Base-by-base conservation (phyloP, 257 asterid species). In the Lycium ferocissimum region DNA sequence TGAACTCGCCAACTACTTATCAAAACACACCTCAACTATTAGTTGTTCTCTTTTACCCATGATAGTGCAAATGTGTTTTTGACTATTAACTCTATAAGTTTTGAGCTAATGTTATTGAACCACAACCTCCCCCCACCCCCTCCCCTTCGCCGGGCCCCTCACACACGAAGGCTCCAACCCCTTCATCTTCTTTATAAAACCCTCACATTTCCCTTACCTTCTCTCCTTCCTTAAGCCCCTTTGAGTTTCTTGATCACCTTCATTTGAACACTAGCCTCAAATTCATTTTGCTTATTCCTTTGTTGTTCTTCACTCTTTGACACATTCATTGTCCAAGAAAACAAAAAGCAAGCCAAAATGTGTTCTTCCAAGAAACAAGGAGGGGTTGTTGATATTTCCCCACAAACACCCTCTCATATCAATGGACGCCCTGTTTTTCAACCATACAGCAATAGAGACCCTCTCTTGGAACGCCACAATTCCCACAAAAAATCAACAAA, bases 311-410 rank as follows among this genome's bases (percentile, higher is more conserved):
- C 14, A 47, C 69, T 65, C 72, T 13, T 33, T 6, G 22, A 11
- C 71, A 73, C 79, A 65, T 63, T 47, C 61, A 61, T 26, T 57
- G 11, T 2, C 12, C 56, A 78, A 20, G 40, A 53, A 76, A 65
- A 3, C 10, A 37, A 54, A 66, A 85, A 76, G 83, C 88, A 26
- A 26, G 33, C 33, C 33, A 75, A 87, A 67, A 92, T 85, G 95
- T 93, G 97, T 85, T 89, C 94, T 13, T 93, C 88, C 20, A 92
- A 91, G 86, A 79, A 86, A 7, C 89, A 88, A 65, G 88, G 85
- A 17, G 63, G 45, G 8, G 83, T 33, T 66, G 76, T 87, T 83
- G 79, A 71, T 45, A 38, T 56, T 33, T 88, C 54, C 13, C 80
- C 33, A 72, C 81, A 49, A 35, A 53, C 43, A 6, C 85, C 11